A percentile compares a stretch with the other conserved stretches of the same genome.
Evolutionary conservation across 768 basidiomycete species (phyloP).

Genomic region (Mycena metata): DNA sequence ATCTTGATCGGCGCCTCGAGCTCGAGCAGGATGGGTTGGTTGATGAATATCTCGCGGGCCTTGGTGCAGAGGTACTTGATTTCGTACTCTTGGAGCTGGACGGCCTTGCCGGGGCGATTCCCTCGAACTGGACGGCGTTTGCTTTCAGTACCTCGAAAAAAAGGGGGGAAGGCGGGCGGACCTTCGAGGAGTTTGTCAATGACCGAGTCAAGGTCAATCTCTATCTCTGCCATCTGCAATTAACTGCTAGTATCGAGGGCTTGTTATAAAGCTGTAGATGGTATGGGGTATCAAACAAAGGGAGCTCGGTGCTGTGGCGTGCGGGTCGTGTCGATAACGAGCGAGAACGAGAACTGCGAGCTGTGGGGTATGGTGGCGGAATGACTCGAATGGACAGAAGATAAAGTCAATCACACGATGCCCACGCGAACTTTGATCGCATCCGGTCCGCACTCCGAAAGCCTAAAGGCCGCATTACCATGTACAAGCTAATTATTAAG

Average conservation of each 20-base stretch:
- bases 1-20: constrained; percentile 99
- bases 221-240: constrained; percentile 82
- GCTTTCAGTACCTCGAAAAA: not conserved
- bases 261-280: constrained; percentile 15
- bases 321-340: not conserved
- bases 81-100: constrained; percentile 98
- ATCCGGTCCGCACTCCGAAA: no score
- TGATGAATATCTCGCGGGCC: constrained; percentile 99
- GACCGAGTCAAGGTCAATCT: constrained; percentile 99
- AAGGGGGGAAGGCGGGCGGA: constrained; percentile 58
- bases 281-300: constrained; percentile 28
- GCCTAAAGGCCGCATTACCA: no score
- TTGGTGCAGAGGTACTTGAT: constrained; percentile 99
- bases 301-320: not conserved
- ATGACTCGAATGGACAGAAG: constrained; percentile 3
- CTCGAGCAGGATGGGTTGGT: constrained; percentile 97
- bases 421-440: no score
- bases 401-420: not conserved
- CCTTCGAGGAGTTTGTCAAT: constrained; percentile 99
- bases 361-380: constrained; percentile 8
- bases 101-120: constrained; percentile 98
- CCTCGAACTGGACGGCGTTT: constrained; percentile 79
- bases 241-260: constrained; percentile 12
- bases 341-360: constrained; percentile 25
- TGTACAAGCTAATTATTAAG: no score